Conservation (phyloP, 2,329 filamentous ascomycete genomes). For the Paecilomyces sp. region DNA sequence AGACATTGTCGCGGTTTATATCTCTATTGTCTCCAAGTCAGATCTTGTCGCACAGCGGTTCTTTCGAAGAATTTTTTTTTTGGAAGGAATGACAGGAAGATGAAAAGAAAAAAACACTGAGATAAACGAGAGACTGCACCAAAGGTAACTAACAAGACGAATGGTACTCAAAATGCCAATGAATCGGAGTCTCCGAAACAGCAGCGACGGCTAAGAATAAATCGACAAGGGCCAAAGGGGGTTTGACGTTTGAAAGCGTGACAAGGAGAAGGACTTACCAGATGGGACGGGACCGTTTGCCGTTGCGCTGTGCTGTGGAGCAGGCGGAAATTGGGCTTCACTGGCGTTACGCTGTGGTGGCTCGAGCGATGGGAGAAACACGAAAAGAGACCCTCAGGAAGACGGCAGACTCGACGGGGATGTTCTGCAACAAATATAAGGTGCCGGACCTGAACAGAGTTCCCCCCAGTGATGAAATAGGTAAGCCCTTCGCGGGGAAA, state of each 20-base stretch:
- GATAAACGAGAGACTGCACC: not conserved
- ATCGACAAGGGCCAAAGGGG: not conserved
- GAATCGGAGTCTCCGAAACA: not conserved
- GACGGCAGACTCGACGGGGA: not conserved
- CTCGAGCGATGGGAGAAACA: not conserved
- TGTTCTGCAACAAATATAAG: not conserved
- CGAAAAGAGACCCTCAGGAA: not conserved
- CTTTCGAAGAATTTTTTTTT: not conserved
- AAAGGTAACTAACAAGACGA: not conserved
- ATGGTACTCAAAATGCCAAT: not conserved
- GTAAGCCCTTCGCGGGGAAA: not conserved
- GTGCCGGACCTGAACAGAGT: not conserved
- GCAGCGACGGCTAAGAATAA: not conserved
- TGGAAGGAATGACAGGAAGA: not conserved
- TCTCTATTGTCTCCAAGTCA: not conserved
- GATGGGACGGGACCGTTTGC: not conserved
- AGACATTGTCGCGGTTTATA: constrained; percentile 18
- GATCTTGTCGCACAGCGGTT: not conserved
- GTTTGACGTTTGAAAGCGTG: not conserved
- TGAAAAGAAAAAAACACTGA: not conserved
- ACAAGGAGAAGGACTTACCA: not conserved
- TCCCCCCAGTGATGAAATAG: not conserved
- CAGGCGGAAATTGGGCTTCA: not conserved
- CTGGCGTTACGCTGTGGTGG: not conserved
- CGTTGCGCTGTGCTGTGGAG: not conserved